phyloP scores from a whole-genome alignment of 1,139 yeast genomes.

The Kodamaea arcana region DNA sequence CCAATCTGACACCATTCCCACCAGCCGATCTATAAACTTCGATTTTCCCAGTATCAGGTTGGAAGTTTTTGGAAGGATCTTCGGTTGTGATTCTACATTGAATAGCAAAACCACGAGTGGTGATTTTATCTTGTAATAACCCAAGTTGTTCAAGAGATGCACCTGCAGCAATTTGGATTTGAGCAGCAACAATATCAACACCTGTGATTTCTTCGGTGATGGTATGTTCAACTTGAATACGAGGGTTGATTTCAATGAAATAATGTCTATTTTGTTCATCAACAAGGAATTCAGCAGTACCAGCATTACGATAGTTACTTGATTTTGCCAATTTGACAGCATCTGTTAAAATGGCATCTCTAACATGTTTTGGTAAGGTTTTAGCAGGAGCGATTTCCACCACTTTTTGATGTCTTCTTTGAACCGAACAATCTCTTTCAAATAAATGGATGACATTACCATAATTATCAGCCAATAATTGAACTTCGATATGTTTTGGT shows the following conservation, averaged over 20 bases:
- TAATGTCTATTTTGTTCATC: conserved; percentile 93
- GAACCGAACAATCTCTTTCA: conserved; percentile 98
- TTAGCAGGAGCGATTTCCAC: conserved; percentile 99
- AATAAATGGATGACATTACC: conserved; percentile 95
- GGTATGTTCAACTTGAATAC: conserved; percentile 98
- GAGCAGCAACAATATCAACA: conserved; percentile 96
- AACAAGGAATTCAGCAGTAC: conserved; percentile 97
- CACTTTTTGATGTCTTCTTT: conserved; percentile 98
- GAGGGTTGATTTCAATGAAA: conserved; percentile 96
- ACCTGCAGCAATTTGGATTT: conserved; percentile 98
- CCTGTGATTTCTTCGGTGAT: conserved; percentile 99
- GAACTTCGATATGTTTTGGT: conserved; percentile 98
- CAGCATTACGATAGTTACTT: conserved; percentile 94
- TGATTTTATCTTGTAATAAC: conserved; percentile 85
- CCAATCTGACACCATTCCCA: conserved; percentile 98
- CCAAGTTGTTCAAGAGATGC: conserved; percentile 92
- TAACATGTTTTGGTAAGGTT: conserved; percentile 72
- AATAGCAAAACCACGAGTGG: conserved; percentile 95
- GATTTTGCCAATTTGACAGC: conserved; percentile 88
- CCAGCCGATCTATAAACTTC: conserved; percentile 98
- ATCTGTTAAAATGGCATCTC: conserved; percentile 89
- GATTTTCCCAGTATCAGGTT: conserved; percentile 97
- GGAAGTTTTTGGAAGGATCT: conserved; percentile 94
- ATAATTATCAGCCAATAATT: conserved; percentile 85
- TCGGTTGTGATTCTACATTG: conserved; percentile 99